These are phyloP conservation scores for Fusarium neocosmosporiellum DNA, from an alignment of 2,329 filamentous ascomycete genomes.

Conservation along the genomic window DNA sequence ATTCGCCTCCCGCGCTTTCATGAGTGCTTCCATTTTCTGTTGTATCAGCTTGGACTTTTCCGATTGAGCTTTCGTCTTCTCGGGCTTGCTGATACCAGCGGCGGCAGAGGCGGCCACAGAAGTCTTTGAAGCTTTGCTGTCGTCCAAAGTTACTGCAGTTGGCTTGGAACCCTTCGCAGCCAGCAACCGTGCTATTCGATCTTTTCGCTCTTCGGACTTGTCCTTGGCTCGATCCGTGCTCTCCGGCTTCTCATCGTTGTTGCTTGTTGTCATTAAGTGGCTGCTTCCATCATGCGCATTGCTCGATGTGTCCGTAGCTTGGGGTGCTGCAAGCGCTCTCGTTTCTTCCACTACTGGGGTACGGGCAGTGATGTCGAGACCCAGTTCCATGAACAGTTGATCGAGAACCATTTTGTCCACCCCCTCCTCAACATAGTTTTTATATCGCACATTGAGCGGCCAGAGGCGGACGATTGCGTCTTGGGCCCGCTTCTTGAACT, in stretches of 20 bases:
- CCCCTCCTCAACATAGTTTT: constrained; percentile 79
- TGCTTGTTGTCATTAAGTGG: not conserved
- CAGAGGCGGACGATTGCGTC: constrained; percentile 74
- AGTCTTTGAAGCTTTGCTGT: constrained; percentile 3
- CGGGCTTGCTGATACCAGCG: constrained; percentile 4
- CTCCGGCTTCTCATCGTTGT: constrained; percentile 7
- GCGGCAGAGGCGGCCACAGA: constrained; percentile 52
- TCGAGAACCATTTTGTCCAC: constrained; percentile 73
- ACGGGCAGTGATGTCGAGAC: constrained; percentile 58
- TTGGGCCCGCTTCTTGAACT: constrained; percentile 69
- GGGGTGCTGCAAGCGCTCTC: not conserved
- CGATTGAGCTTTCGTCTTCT: constrained; percentile 55
- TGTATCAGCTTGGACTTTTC: constrained; percentile 80
- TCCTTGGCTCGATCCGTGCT: constrained; percentile 62
- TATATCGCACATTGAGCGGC: constrained; percentile 76
- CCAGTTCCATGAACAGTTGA: constrained; percentile 75
- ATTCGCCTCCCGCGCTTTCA: constrained; percentile 64
- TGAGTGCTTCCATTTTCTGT: constrained; percentile 81
- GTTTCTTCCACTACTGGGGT: not conserved
- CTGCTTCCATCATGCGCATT: not conserved
- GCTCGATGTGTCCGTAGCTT: not conserved
- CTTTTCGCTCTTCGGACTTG: constrained; percentile 73
- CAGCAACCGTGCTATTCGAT: constrained; percentile 79
- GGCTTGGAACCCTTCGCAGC: constrained; percentile 75
- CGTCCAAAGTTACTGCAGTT: constrained; percentile 19